Base-by-base conservation (phyloP, 768 basidiomycete genomes). In the Boletellus ananas region DNA sequence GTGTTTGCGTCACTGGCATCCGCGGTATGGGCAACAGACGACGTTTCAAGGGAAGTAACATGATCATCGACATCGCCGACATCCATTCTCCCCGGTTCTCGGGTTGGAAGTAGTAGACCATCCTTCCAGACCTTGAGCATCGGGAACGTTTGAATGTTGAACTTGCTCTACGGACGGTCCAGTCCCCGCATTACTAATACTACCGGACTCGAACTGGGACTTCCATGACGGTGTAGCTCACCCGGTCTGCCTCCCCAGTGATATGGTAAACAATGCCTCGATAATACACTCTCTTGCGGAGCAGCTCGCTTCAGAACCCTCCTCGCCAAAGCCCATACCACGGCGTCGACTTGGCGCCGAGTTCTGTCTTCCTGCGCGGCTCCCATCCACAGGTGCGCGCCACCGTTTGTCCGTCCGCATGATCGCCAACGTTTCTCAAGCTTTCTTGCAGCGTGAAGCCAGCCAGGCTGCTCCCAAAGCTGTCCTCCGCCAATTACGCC, bases 391-490 rank as follows among this genome's bases (percentile, higher is more conserved):
- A 53, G 77, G 85, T 85, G 57, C 44, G 78, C 72, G 35, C 20
- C 34, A 10, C 50, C 40, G 13, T 27, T 49, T 45, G 50, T 39
- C 52, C 18, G 48, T 31, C 25, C 16, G 31, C 45, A 43, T 34
- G 31, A 58, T 58, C 48, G 55, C 65, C 63, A 49, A 65, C 55
- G 41, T 60, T 47, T 57, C 63, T 58, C 53, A 65, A 86, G 85
- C 79, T 46, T 84, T 88, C 58, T 67, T 92, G 20, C 74, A 79
- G 66, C 80, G 89, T 39, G 90, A 92, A 71, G 90, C 86, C 25
- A 72, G 77, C 36, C 64, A 66, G 37, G 63, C 72, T 42, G 87
- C 81, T 14, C 83, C 84, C 0, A 75, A 67, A 52, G 79, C 84
- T 34, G 63, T 87, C 17, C 65, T 80, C 37, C 74, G 71, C 25